Base-by-base conservation (phyloP, 768 basidiomycete species). In the Kwoniella botswanensis region DNA sequence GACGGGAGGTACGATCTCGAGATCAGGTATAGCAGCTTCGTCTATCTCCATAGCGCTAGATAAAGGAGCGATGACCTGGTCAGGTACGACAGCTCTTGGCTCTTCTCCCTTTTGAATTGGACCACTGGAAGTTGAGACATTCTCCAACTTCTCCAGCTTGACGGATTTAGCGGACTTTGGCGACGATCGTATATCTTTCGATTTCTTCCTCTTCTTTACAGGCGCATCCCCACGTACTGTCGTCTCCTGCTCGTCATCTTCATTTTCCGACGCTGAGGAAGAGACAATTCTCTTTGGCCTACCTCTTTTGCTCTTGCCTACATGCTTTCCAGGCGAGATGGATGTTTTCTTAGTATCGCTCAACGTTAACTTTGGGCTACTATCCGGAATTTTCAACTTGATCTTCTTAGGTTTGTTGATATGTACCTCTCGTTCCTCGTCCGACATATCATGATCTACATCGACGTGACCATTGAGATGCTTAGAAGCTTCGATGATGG, bases 191-290 rank as follows among this genome's bases (percentile, higher is more conserved):
- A 50, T 44, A 26, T 60, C 53, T 22, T 42, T 68, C 18, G 50
- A 26, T 9, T 61, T 53, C 21, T 29, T 41, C 29, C 43, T 18
- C 22, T 52, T 56, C 21, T 26, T 22, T 11, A 4, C 21, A 64
- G 12, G 21, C 4, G 41, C 9, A 24, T 46, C 5, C 13, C 24
- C 52, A 43, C 58, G 35, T 44, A 71, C 54, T 44, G 68, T 70
- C 67, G 70, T 63, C 29, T 13, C 44, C 17, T 71, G 65, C 26
- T 65, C 68, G 22, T 76, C 73, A 29, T 15, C 24, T 18, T 74
- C 76, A 50, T 65, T 67, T n/a, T 74, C 76, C 3, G 71, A 68
- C 5, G 52, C 69, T 54, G 73, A 69, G 54, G 76, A 77, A n/a
- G 74, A 75, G 18, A 75, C 67, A 50, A 77, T 71, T 54, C 76